Percentiles rank a stretch among this genome's conserved stretches.
Conservation (phyloP, 2,329 filamentous ascomycete genomes). For the Xylaria hypoxylon region DNA sequence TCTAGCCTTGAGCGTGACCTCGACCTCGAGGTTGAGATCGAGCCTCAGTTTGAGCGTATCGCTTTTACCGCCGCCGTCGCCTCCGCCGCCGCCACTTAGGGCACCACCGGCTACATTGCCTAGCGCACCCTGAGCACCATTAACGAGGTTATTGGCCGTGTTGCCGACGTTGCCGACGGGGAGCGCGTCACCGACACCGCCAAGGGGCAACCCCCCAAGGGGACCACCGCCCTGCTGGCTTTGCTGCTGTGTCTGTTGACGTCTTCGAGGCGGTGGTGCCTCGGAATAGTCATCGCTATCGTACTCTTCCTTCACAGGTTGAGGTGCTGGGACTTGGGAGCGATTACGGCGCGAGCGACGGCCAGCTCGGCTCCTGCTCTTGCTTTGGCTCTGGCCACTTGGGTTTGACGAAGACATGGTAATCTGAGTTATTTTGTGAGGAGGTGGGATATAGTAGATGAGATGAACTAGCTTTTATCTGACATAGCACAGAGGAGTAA, state of each 20-base stretch:
- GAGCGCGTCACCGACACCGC: slow-evolving; percentile 45
- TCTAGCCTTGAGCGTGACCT: slow-evolving; percentile 86
- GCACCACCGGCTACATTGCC: slow-evolving; percentile 46
- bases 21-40: slow-evolving; percentile 85
- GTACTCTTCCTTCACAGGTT: slow-evolving; percentile 44
- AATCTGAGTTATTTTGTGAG: not conserved
- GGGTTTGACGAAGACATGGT: slow-evolving; percentile 47
- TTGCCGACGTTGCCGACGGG: slow-evolving; percentile 49
- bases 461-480: not conserved
- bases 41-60: slow-evolving; percentile 78
- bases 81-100: slow-evolving; percentile 50
- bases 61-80: slow-evolving; percentile 57
- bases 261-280: slow-evolving; percentile 43
- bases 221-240: slow-evolving; percentile 36
- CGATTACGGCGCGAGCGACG: slow-evolving; percentile 47
- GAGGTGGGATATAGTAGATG: slow-evolving; percentile 2
- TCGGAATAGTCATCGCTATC: slow-evolving; percentile 47
- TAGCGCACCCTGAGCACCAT: slow-evolving; percentile 46
- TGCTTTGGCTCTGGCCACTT: slow-evolving; percentile 42
- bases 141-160: slow-evolving; percentile 48
- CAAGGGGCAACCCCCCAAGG: slow-evolving; percentile 44
- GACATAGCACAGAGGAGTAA: not conserved
- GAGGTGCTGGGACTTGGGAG: slow-evolving; percentile 42
- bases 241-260: slow-evolving; percentile 44
- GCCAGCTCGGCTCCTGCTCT: slow-evolving; percentile 41